A percentile compares a stretch with the other conserved stretches of the same genome.
phyloP scores from a whole-genome alignment of 169 alveolate species.

The Cryptosporidium bovis region DNA sequence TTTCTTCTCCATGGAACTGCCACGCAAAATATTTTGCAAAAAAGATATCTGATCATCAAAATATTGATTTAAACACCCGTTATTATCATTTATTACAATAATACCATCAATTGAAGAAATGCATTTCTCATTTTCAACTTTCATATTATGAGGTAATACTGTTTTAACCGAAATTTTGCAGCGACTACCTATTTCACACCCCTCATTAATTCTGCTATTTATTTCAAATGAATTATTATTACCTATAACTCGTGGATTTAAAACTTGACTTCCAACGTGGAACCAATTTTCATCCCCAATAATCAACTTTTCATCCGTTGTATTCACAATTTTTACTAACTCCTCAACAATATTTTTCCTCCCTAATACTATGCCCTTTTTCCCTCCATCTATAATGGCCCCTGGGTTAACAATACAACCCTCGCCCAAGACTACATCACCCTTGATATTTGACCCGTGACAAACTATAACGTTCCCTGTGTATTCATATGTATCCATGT shows the following conservation, averaged over 20 bases:
- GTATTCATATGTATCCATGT: too few relatives aligned
- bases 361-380: slow-evolving; percentile 32
- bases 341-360: slow-evolving; percentile 49
- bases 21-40: slow-evolving; percentile 54
- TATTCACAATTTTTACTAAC: slow-evolving; percentile 33
- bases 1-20: slow-evolving; percentile 69
- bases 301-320: background rate
- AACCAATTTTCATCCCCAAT: slow-evolving; percentile 69
- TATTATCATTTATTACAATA: background rate
- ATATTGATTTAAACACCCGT: background rate
- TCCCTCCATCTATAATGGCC: slow-evolving; percentile 62
- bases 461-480: slow-evolving; percentile 4
- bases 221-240: slow-evolving; percentile 62
- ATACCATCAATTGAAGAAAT: slow-evolving; percentile 4
- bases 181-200: slow-evolving; percentile 13
- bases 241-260: slow-evolving; percentile 11
- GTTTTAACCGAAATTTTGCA: slow-evolving; percentile 24
- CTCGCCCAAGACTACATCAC: slow-evolving; percentile 48
- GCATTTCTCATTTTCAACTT: background rate
- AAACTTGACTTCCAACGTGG: slow-evolving; percentile 22
- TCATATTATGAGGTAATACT: slow-evolving; percentile 2
- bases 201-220: slow-evolving; percentile 4
- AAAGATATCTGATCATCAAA: slow-evolving; percentile 46
- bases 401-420: slow-evolving; percentile 66
- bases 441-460: slow-evolving; percentile 36